Evolutionary conservation across 202 grass and related monocot species (phyloP), one percentile per base, ranked within the genome.

Genomic region (Schoenoplectus tabernaemontani): DNA sequence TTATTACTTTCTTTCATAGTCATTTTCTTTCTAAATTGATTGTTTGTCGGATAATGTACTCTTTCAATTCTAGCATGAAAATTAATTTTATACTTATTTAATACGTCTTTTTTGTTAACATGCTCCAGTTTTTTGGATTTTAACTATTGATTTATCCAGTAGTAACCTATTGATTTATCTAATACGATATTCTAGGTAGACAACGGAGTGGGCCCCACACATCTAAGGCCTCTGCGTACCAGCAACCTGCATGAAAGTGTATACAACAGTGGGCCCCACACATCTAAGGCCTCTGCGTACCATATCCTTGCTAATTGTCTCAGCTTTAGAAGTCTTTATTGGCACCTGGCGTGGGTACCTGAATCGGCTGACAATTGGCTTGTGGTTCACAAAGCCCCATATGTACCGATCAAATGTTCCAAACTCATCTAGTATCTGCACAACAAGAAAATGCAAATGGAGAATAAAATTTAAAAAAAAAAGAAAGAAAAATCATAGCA

Each of bases 161-260:
- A 59, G 26, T 65, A 28, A 28, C 28, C 28, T 28, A 59, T 28
- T 4, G 58, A 61, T 61, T 26, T 60, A 30, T 26, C 22, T 11
- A 11, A 28, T 28, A 28, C 28, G 28, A 28, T 28, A 28, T 28
- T 28, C 28, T 28, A 28, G 28, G 11, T 26, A 59, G 26, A 38
- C 33, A 34, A 37, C 13, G 22, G 12, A 64, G 32, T 38, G 10
- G 91, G 91, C 0, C 95, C 89, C 36, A 92, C 95, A 59, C 89
- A 87, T 15, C 88, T 85, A 79, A 98, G 80, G 8, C 95, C 91
- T 75, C 95, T 76, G 22, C 81, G 83, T 37, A 74, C 95, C 95
- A 47, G 87, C 84, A 26, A 90, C 91, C 82, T 98, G 95, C 95
- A 98, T 98, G 91, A 98, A 98, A 66, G 95, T 87, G 60, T 98